Conservation (phyloP, 2,329 filamentous ascomycete species). For the Colletotrichum endophyticum region DNA sequence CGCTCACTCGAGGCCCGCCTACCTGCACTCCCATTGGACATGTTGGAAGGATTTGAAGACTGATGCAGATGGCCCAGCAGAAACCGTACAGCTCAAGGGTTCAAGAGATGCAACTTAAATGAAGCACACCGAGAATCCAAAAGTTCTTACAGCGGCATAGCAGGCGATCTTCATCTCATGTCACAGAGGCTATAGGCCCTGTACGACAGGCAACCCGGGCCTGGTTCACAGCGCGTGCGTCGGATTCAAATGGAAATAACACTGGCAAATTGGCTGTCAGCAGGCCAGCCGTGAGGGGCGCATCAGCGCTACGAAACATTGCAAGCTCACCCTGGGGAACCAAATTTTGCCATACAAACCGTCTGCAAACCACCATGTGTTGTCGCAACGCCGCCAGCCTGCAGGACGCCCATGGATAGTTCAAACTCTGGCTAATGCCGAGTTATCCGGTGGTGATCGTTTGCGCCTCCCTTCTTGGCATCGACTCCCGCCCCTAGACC, state of each 20-base stretch:
- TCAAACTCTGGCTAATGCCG: not conserved
- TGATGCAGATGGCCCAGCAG: not conserved
- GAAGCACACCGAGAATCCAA: not conserved
- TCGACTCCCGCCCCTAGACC: not conserved
- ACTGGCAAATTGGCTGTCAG: not conserved
- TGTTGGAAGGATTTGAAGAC: not conserved
- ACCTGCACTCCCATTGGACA: not conserved
- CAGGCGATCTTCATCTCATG: not conserved
- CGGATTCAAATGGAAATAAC: not conserved
- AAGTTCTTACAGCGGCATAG: not conserved
- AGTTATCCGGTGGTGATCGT: slow-evolving; percentile 14
- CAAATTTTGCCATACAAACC: not conserved
- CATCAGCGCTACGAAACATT: not conserved
- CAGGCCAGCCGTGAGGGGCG: not conserved
- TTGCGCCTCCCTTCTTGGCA: slow-evolving; percentile 17
- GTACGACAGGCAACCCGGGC: not conserved
- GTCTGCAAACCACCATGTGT: not conserved
- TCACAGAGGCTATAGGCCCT: not conserved
- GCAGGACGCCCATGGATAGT: not conserved
- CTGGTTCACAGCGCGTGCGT: not conserved
- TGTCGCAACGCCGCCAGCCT: not conserved
- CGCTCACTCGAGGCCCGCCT: not conserved
- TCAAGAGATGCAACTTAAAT: not conserved
- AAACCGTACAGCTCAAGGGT: not conserved
- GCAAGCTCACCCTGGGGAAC: not conserved